Conservation (phyloP, 495 filamentous ascomycete genomes). For the Endocarpon pusillum region DNA sequence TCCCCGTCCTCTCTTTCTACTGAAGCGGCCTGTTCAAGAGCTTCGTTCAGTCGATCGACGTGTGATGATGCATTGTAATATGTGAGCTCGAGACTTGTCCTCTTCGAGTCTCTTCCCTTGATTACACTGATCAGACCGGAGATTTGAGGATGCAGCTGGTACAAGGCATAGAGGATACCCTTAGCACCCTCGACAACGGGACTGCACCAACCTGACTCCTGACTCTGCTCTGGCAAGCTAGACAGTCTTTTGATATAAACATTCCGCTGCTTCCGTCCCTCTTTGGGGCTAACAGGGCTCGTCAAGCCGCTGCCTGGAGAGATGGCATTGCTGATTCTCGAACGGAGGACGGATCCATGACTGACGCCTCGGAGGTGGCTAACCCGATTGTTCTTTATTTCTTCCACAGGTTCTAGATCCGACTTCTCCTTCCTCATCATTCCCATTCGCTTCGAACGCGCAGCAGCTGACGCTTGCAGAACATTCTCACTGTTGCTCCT, state of each 20-base stretch:
- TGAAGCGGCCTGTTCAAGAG: constrained; percentile 47
- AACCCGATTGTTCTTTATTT: constrained; percentile 52
- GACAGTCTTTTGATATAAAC: constrained; percentile 60
- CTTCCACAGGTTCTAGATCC: constrained; percentile 60
- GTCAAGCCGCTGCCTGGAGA: constrained; percentile 31
- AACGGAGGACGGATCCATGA: constrained; percentile 60
- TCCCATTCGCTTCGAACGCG: constrained; percentile 63
- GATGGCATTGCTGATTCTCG: constrained; percentile 16
- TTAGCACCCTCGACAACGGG: constrained; percentile 65
- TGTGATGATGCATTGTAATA: constrained; percentile 62
- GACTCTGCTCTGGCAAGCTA: constrained; percentile 66
- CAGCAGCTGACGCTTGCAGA: constrained; percentile 36
- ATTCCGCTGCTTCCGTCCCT: constrained; percentile 30
- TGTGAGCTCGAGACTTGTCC: constrained; percentile 58
- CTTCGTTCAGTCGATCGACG: constrained; percentile 56
- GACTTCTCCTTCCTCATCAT: constrained; percentile 59
- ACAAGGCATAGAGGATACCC: constrained; percentile 73
- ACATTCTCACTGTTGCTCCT: constrained; percentile 84
- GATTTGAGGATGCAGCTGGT: constrained; percentile 62
- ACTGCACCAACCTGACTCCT: constrained; percentile 38
- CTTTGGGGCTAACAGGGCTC: constrained; percentile 39
- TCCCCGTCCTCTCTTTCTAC: constrained; percentile 21
- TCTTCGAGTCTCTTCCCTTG: constrained; percentile 45
- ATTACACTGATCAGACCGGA: constrained; percentile 54
- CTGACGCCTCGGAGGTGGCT: constrained; percentile 71